Percentiles rank a stretch among this genome's conserved stretches.
These are phyloP conservation scores for Aciculosporium take DNA, from an alignment of 2,329 filamentous ascomycete genomes.

Conservation along the genomic window DNA sequence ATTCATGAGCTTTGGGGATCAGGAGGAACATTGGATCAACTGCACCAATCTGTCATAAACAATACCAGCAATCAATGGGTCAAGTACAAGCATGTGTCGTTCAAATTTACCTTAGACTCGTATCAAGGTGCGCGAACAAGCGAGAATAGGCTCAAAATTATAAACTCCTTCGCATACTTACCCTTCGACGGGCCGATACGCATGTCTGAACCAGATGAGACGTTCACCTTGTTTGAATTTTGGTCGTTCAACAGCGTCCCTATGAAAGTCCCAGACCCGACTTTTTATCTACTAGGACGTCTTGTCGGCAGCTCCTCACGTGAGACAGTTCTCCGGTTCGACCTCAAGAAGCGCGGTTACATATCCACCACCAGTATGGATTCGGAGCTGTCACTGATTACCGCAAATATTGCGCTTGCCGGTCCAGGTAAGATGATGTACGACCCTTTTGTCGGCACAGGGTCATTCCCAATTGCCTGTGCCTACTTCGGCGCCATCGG, in stretches of 20 bases:
- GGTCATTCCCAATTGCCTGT: slow-evolving; percentile 80
- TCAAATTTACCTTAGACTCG: slow-evolving; percentile 75
- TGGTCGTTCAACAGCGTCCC: slow-evolving; percentile 46
- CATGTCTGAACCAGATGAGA: slow-evolving; percentile 58
- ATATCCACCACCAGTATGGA: slow-evolving; percentile 98
- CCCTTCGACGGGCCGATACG: slow-evolving; percentile 63
- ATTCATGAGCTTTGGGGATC: slow-evolving; percentile 84
- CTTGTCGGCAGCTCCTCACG: slow-evolving; percentile 53
- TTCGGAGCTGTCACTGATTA: slow-evolving; percentile 78
- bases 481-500: slow-evolving; percentile 77
- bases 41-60: slow-evolving; percentile 51
- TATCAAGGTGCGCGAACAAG: slow-evolving; percentile 59
- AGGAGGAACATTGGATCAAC: slow-evolving; percentile 48
- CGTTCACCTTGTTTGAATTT: slow-evolving; percentile 73
- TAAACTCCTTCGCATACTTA: slow-evolving; percentile 70
- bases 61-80: slow-evolving; percentile 52
- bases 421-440: slow-evolving; percentile 76
- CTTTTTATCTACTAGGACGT: slow-evolving; percentile 55
- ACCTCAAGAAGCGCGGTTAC: slow-evolving; percentile 85
- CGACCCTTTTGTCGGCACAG: slow-evolving; percentile 91
- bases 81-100: slow-evolving; percentile 49
- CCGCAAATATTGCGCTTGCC: slow-evolving; percentile 78
- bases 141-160: slow-evolving; percentile 53
- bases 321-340: slow-evolving; percentile 56
- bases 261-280: slow-evolving; percentile 36